Percentiles rank a stretch among this genome's conserved stretches.
phyloP scores from a whole-genome alignment of 2,329 filamentous ascomycete species.

The Bipolaris sorokiniana region DNA sequence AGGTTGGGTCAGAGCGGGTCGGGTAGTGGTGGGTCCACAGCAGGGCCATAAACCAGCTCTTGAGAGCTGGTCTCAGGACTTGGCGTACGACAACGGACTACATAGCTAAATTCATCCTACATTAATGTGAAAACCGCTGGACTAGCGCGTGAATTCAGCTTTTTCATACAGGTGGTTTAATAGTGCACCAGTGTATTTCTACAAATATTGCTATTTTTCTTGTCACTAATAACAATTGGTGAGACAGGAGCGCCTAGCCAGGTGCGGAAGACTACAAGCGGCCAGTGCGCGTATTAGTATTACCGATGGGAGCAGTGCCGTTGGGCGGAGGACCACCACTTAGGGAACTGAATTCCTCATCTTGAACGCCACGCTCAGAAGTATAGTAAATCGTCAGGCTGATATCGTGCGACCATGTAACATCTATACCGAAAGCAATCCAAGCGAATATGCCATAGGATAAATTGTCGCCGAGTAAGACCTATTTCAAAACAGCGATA shows the following conservation, averaged over 20 bases:
- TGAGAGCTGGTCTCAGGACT: too few species aligned
- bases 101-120: too few species aligned
- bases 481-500: constrained; percentile 65
- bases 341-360: constrained; percentile 10
- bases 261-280: not conserved
- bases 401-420: constrained; percentile 31
- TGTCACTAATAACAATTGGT: too few species aligned
- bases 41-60: too few species aligned
- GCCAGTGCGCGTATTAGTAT: not conserved
- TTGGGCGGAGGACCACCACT: not conserved
- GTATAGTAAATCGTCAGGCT: constrained; percentile 36
- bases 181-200: too few species aligned
- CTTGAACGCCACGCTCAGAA: constrained; percentile 37
- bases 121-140: too few species aligned
- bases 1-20: too few species aligned
- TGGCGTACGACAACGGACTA: too few species aligned
- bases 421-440: constrained; percentile 43
- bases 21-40: too few species aligned
- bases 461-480: constrained; percentile 59
- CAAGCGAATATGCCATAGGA: constrained; percentile 43
- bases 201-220: too few species aligned
- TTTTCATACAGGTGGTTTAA: too few species aligned
- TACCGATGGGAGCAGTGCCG: not conserved
- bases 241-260: not conserved
- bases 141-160: too few species aligned